Base-by-base conservation (phyloP, 768 basidiomycete species). In the Tephrocybe rancida region DNA sequence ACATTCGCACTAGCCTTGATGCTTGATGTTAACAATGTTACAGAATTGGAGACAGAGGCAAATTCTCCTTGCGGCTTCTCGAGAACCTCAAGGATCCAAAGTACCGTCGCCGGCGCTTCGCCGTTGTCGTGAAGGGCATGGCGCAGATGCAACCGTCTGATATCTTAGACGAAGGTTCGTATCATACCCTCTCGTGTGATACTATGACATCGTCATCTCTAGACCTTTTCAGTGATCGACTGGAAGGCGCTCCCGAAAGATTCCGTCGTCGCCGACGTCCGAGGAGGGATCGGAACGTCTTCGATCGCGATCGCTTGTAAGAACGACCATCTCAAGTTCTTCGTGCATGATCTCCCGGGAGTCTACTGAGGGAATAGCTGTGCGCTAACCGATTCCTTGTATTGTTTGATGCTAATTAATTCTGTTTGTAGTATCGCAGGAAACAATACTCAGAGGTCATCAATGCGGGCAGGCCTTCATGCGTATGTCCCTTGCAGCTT, bases 201-300 rank as follows among this genome's bases (percentile, higher is more conserved):
- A n/a, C n/a, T n/a, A n/a, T n/a, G n/a, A n/a, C n/a, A 3, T 14
- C 10, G 18, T 4, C 6, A 39, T 22, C n/a, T 4, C 10, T 3
- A 19, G 8, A 9, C 4, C 6, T 44, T 5, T 14, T 25, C 46
- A 70, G 69, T 55, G 2, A 60, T 61, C 26, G 59, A 66, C 25
- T 69, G 68, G 69, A 55, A 52, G 14, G 45, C 59, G 2, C 51
- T 70, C 8, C 55, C 63, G 0, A 18, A 49, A 32, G 60, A 50
- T 5, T 52, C 62, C 4, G 39, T 65, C 21, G 57, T 71, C 19
- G 66, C 70, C 16, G 70, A 71, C 46, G 68, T 71, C 8, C 67
- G 64, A 0, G 69, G 67, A 9, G 67, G 68, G 3, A 52, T 68
- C 13, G 70, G 70, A 2, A 56, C 59, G 1, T 57, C 61, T n/a